Percentiles rank a stretch among this genome's conserved stretches.
Evolutionary conservation across 2,329 filamentous ascomycete genomes (phyloP).

Genomic region (Sclerotinia subarctica): DNA sequence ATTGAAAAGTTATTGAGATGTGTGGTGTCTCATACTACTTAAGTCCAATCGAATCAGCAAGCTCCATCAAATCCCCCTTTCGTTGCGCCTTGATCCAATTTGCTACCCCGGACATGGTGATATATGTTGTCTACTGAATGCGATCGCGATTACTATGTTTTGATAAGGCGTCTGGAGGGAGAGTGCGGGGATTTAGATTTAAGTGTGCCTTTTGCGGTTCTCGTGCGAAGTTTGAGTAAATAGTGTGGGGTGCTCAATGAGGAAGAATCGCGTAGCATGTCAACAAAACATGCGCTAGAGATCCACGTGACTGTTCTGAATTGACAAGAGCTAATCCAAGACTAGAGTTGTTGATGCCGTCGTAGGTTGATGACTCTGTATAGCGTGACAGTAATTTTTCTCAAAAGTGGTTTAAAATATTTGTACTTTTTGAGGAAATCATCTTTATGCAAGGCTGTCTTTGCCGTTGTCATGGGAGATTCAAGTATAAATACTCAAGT

Average conservation of each 20-base stretch:
- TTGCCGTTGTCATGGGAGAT: slow-evolving; percentile 14
- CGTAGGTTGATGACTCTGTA: neutral
- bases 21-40: slow-evolving; percentile 59
- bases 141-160: slow-evolving; percentile 3
- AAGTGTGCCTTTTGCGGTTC: slow-evolving; percentile 5
- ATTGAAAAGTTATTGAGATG: slow-evolving; percentile 11
- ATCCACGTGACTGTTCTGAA: neutral
- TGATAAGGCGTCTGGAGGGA: neutral
- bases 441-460: neutral
- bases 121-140: neutral
- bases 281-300: slow-evolving; percentile 20
- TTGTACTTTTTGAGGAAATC: neutral
- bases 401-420: neutral
- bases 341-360: neutral
- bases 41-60: slow-evolving; percentile 69
- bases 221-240: slow-evolving; percentile 13
- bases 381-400: neutral
- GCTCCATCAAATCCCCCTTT: slow-evolving; percentile 73
- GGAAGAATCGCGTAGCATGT: slow-evolving; percentile 20
- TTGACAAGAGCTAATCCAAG: neutral
- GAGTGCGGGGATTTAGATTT: slow-evolving; percentile 14
- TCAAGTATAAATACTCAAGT: slow-evolving; percentile 4
- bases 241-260: slow-evolving; percentile 17
- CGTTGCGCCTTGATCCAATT: slow-evolving; percentile 78
- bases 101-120: slow-evolving; percentile 60